Evolutionary conservation across 2,329 filamentous ascomycete genomes (phyloP).

Genomic region (Fusarium clavum): DNA sequence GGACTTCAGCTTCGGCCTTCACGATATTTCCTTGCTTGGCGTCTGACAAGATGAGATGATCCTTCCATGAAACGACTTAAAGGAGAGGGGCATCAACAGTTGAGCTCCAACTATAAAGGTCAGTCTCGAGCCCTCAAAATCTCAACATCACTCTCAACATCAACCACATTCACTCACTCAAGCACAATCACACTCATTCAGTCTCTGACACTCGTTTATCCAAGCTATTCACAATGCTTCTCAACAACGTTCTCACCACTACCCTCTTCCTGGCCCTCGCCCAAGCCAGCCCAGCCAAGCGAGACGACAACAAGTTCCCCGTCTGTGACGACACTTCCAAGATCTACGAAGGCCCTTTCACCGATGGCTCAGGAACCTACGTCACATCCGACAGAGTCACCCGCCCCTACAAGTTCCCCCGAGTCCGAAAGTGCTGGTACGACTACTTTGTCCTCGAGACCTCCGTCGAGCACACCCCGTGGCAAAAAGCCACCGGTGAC

Average conservation of each 20-base stretch:
- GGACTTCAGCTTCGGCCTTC: neutral
- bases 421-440: conserved; percentile 17
- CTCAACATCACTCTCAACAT: neutral
- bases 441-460: conserved; percentile 18
- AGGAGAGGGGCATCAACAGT: neutral
- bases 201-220: neutral
- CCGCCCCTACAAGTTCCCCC: conserved; percentile 17
- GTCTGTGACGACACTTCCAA: neutral
- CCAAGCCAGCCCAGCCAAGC: conserved; percentile 1
- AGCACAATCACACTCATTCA: neutral
- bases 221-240: neutral
- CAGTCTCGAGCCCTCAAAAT: neutral
- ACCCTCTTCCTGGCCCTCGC: neutral
- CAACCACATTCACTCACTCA: neutral
- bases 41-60: neutral
- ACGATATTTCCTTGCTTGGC: neutral
- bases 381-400: conserved; percentile 6
- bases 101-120: neutral
- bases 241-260: neutral
- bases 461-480: conserved; percentile 1
- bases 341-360: conserved; percentile 5
- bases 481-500: conserved; percentile 12
- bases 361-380: conserved; percentile 8
- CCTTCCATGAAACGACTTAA: accelerated
- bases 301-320: neutral